Evolutionary conservation across 2,329 filamentous ascomycete species (phyloP).

Genomic region (Sporothrix brunneoviolacea): DNA sequence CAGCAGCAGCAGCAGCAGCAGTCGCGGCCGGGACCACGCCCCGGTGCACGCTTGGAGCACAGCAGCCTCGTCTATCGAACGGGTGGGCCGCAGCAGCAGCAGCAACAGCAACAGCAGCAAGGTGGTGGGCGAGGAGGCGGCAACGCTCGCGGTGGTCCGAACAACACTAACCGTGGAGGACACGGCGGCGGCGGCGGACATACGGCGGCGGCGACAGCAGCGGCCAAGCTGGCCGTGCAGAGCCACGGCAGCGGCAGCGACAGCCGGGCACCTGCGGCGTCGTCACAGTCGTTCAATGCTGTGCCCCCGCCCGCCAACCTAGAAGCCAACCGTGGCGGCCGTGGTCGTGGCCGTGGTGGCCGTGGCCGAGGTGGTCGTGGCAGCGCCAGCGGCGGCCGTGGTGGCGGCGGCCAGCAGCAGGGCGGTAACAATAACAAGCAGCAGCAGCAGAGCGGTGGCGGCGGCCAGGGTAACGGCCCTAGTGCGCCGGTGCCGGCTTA

Average conservation of each 20-base stretch:
- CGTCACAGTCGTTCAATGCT: slow-evolving; percentile 39
- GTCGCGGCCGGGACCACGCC: slow-evolving; percentile 20
- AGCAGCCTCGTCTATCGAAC: slow-evolving; percentile 48
- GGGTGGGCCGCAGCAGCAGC: slow-evolving; percentile 20
- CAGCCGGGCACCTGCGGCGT: background rate
- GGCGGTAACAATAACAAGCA: background rate
- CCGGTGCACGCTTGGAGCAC: slow-evolving; percentile 36
- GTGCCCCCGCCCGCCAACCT: slow-evolving; percentile 56
- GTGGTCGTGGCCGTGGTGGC: slow-evolving; percentile 31
- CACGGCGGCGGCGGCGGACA: background rate
- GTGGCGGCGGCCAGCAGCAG: slow-evolving; percentile 23
- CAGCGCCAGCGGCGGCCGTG: slow-evolving; percentile 29
- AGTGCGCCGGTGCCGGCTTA: no score
- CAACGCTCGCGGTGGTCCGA: slow-evolving; percentile 4
- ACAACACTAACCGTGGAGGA: no score
- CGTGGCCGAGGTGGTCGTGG: slow-evolving; percentile 36
- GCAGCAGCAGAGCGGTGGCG: background rate
- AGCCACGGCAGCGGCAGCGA: no score
- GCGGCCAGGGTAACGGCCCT: no score
- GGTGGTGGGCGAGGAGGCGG: slow-evolving; percentile 4
- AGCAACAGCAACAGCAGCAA: slow-evolving; percentile 17
- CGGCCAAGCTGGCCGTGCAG: no score
- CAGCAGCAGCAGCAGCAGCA: slow-evolving; percentile 19
- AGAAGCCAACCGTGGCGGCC: slow-evolving; percentile 37
- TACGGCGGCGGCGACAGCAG: background rate